phyloP scores from a whole-genome alignment of 2,329 filamentous ascomycete genomes.

The Scorias spongiosa region DNA sequence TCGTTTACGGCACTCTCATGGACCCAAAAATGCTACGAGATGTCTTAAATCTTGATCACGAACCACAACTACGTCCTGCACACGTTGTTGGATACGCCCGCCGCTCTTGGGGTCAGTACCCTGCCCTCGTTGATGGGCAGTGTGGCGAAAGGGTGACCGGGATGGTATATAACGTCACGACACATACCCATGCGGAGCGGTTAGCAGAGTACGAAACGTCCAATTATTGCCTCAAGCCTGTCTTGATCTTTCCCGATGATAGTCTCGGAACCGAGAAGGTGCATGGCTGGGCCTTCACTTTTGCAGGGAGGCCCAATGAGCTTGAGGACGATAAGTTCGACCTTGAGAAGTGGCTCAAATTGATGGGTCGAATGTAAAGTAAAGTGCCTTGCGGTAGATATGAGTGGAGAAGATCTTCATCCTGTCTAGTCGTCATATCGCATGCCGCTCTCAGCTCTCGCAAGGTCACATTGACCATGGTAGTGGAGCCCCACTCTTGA shows the following conservation, averaged over 20 bases:
- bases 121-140: conserved; percentile 22
- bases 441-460: too few species aligned
- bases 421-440: too few species aligned
- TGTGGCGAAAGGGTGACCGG: conserved; percentile 12
- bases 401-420: too few species aligned
- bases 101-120: conserved; percentile 25
- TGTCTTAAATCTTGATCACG: conserved; percentile 17
- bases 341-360: not conserved
- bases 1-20: conserved; percentile 25
- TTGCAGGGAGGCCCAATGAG: conserved; percentile 1
- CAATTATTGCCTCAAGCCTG: conserved; percentile 25
- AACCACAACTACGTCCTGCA: conserved; percentile 15
- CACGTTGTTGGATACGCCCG: conserved; percentile 18
- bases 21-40: conserved; percentile 18
- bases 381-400: too few species aligned
- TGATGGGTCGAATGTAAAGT: not conserved
- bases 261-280: not conserved
- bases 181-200: conserved; percentile 19
- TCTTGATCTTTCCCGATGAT: conserved; percentile 11
- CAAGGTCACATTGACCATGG: too few species aligned
- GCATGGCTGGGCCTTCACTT: conserved; percentile 4
- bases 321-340: not conserved
- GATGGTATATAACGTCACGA: conserved; percentile 18
- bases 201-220: conserved; percentile 24
- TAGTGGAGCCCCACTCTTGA: too few species aligned